These are phyloP conservation scores for Neolentinus lepideus DNA, from an alignment of 1,284 basidiomycete genomes.

Conservation along the genomic window DNA sequence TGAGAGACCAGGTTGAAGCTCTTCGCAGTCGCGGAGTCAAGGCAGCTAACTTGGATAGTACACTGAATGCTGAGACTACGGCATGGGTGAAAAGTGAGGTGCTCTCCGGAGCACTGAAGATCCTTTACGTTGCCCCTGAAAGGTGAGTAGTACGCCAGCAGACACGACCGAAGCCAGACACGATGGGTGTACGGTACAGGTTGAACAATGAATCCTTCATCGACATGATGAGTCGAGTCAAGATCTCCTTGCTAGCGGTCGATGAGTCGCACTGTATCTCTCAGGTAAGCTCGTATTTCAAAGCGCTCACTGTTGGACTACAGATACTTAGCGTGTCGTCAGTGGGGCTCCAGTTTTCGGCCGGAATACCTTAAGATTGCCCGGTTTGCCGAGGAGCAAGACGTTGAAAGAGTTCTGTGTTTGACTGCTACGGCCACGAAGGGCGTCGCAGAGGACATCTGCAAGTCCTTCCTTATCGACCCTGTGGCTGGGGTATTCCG, in stretches of 20 bases:
- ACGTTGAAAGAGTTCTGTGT: conserved; percentile 63
- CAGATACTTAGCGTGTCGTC: not conserved
- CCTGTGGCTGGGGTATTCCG: conserved; percentile 30
- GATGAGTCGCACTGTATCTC: conserved; percentile 69
- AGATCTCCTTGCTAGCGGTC: conserved; percentile 61
- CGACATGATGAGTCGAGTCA: conserved; percentile 38
- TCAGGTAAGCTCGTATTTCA: conserved; percentile 15
- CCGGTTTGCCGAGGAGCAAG: conserved; percentile 50
- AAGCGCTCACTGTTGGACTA: not conserved
- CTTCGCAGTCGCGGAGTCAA: conserved; percentile 45
- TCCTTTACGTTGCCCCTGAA: conserved; percentile 63
- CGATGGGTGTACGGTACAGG: conserved; percentile 34
- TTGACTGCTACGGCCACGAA: conserved; percentile 69
- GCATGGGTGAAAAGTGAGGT: conserved; percentile 25
- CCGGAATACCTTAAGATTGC: conserved; percentile 50
- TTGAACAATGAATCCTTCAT: conserved; percentile 39
- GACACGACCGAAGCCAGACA: conserved; percentile 7
- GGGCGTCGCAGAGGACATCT: conserved; percentile 59
- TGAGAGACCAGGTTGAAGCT: conserved; percentile 48
- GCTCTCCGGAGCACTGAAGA: conserved; percentile 23
- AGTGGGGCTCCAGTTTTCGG: conserved; percentile 57
- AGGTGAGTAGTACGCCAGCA: conserved; percentile 18
- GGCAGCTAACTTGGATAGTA: conserved; percentile 57
- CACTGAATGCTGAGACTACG: conserved; percentile 26
- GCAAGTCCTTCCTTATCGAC: conserved; percentile 45